phyloP scores from a whole-genome alignment of 2,329 filamentous ascomycete species.

The Sclerotiophoma versabilis region DNA sequence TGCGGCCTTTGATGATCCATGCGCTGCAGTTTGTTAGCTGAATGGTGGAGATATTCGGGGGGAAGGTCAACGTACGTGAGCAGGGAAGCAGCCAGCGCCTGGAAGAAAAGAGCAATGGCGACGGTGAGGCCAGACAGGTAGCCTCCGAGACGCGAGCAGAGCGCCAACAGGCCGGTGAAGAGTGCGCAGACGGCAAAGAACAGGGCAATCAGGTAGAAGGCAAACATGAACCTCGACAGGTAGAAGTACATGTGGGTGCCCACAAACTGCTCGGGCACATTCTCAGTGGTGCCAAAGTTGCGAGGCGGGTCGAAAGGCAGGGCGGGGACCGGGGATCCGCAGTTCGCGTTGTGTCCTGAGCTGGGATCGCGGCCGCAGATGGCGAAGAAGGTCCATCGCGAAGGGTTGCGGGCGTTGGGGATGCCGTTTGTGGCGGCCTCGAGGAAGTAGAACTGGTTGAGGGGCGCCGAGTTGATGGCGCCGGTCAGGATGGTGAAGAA shows the following conservation, averaged over 20 bases:
- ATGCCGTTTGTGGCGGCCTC: slow-evolving; percentile 76
- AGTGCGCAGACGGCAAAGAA: slow-evolving; percentile 77
- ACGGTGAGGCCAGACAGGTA: slow-evolving; percentile 69
- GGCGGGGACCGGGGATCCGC: slow-evolving; percentile 66
- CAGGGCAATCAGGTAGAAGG: slow-evolving; percentile 84
- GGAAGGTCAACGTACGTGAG: slow-evolving; percentile 70
- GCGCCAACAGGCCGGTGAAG: slow-evolving; percentile 71
- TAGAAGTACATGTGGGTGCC: slow-evolving; percentile 74
- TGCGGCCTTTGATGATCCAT: slow-evolving; percentile 73
- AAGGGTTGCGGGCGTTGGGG: slow-evolving; percentile 61
- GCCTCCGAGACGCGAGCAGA: slow-evolving; percentile 74
- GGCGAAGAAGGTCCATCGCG: slow-evolving; percentile 92
- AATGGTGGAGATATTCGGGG: neutral
- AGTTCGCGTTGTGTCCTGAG: slow-evolving; percentile 64
- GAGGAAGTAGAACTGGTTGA: slow-evolving; percentile 85
- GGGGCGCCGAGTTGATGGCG: slow-evolving; percentile 60
- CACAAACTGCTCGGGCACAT: slow-evolving; percentile 63
- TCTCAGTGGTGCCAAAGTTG: slow-evolving; percentile 66
- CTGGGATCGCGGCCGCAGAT: slow-evolving; percentile 69
- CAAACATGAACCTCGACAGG: slow-evolving; percentile 90
- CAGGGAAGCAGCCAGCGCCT: slow-evolving; percentile 69
- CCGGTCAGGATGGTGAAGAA: slow-evolving; percentile 72
- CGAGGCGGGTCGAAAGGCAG: slow-evolving; percentile 70
- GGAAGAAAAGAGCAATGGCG: slow-evolving; percentile 71
- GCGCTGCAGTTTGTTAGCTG: slow-evolving; percentile 54